Base-by-base conservation (phyloP, 441 rosid species). In the Manihot esculenta region DNA sequence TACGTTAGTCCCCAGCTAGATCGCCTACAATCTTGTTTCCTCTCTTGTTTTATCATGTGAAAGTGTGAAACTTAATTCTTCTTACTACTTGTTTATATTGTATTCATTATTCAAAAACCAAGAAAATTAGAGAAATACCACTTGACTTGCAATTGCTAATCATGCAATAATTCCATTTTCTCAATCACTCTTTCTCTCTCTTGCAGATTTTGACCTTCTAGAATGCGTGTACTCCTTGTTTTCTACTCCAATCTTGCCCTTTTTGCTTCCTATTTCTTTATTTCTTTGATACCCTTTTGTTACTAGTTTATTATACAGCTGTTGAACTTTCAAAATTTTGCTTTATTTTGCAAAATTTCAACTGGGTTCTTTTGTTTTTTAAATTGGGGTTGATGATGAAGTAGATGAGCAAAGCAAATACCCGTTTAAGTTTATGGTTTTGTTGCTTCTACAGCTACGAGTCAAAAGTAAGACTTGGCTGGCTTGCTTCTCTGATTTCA, bases 401-500 rank as follows among this genome's bases (percentile, higher is more conserved):
- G 78, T 80, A 81, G 77, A 33, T 67, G 71, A 71, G 51, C 60
- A 65, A 8, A 62, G 67, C 70, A 65, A 24, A 17, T 17, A 74
- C 82, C 66, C 57, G 75, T 75, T 62, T 35, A n/a, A 57, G 45
- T 66, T 45, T 61, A 24, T 70, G 38, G 7, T 50, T 35, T 41
- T 79, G 41, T 23, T 12, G 9, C 15, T 68, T 38, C 53, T 47
- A 38, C 41, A 68, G 53, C 78, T 66, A 38, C 50, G 48, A 77
- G 88, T 84, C 83, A 84, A 84, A 84, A 71, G 64, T 30, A 51
- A 58, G 74, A 69, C 11, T 57, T 42, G 69, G 76, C 57, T 1
- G 68, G 62, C 55, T 15, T 45, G 21, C 47, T 64, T 68, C 62
- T 21, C 21, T 48, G 20, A 51, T 70, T 63, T 11, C 8, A 27